phyloP scores from a whole-genome alignment of 2,329 filamentous ascomycete species.

The Aspergillus pseudotamarii region DNA sequence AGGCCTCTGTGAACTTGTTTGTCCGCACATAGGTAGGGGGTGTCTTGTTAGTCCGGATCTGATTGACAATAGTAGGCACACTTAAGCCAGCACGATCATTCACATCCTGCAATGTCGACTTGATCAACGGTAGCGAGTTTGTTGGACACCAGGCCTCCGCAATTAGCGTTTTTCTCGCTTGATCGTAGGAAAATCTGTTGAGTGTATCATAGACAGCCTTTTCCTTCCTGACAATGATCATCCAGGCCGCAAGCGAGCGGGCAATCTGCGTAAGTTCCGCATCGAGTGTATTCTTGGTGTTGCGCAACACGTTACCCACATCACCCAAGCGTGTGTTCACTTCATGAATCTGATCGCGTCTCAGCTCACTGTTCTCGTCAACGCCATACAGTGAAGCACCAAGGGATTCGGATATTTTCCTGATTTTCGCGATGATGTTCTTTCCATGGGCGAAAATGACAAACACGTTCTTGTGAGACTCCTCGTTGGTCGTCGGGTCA shows the following conservation, averaged over 20 bases:
- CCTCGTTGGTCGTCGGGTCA: conserved; percentile 89
- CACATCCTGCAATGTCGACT: conserved; percentile 91
- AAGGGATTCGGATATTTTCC: conserved; percentile 97
- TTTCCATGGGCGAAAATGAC: conserved; percentile 99
- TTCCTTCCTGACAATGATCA: conserved; percentile 97
- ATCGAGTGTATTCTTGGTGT: conserved; percentile 92
- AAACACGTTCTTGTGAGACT: conserved; percentile 95
- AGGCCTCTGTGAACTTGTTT: conserved; percentile 97
- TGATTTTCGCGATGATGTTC: conserved; percentile 97
- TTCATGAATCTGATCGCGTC: conserved; percentile 94
- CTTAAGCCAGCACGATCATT: conserved; percentile 93
- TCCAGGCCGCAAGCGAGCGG: conserved; percentile 90
- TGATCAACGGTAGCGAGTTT: conserved; percentile 84
- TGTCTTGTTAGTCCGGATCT: conserved; percentile 95
- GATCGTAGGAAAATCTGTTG: conserved; percentile 96
- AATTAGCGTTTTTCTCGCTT: conserved; percentile 91
- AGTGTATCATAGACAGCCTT: conserved; percentile 96
- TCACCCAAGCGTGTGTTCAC: conserved; percentile 93
- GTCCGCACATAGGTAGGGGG: conserved; percentile 97
- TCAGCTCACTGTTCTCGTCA: conserved; percentile 94
- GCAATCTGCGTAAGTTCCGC: conserved; percentile 93
- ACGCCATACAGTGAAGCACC: conserved; percentile 95
- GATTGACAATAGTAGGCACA: conserved; percentile 98
- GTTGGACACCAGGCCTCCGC: conserved; percentile 97
- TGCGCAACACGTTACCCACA: conserved; percentile 86